phyloP scores from a whole-genome alignment of 129 eudicot genomes.

The sunflower (Helianthus annuus) region HanXRQr2.0-SUNRISE NC_035449.2:2337889-2338388 shows the following conservation, averaged over 20 bases:
- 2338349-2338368: too few relatives aligned
- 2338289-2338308: too few relatives aligned
- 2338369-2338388: too few relatives aligned
- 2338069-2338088: slow-evolving; percentile 11
- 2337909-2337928: slow-evolving; percentile 66
- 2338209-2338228: too few relatives aligned
- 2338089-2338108: slow-evolving; percentile 5
- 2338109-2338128: slow-evolving; percentile 21
- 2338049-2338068: slow-evolving; percentile 50
- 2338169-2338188: not conserved
- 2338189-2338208: not conserved
- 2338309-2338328: too few relatives aligned
- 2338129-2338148: slow-evolving; percentile 49
- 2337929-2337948: slow-evolving; percentile 88
- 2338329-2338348: too few relatives aligned
- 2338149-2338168: not conserved
- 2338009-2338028: slow-evolving; percentile 52
- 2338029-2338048: slow-evolving; percentile 72
- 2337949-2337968: slow-evolving; percentile 54
- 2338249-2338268: too few relatives aligned
- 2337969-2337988: slow-evolving; percentile 63
- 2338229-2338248: too few relatives aligned
- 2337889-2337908: slow-evolving; percentile 62
- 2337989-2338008: slow-evolving; percentile 57
- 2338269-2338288: too few relatives aligned